phyloP scores from a whole-genome alignment of 2,329 filamentous ascomycete genomes.

The Aspergillus versicolor region DNA sequence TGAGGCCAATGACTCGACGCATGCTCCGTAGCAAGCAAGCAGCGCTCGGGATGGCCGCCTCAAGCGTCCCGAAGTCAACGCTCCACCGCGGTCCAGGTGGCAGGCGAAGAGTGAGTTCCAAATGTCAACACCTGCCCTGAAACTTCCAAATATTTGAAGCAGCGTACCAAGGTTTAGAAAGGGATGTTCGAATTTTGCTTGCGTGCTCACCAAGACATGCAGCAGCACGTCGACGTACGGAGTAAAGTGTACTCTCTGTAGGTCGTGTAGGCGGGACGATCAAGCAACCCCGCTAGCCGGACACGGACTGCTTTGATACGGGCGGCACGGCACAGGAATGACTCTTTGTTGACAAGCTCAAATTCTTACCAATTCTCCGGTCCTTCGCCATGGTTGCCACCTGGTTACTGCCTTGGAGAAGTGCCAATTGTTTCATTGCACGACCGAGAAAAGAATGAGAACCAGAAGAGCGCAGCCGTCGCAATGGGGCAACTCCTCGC shows the following conservation, averaged over 20 bases:
- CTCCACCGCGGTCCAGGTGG: constrained; percentile 6
- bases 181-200: background rate
- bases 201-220: background rate
- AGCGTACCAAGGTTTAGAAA: constrained; percentile 1
- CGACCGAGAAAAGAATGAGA: background rate
- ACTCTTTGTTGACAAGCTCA: constrained; percentile 12
- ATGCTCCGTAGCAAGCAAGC: background rate
- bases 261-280: too few species aligned
- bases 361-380: constrained; percentile 7
- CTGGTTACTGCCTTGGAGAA: background rate
- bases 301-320: constrained; percentile 9
- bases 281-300: constrained; percentile 3
- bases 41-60: constrained; percentile 7
- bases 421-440: background rate
- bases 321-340: constrained; percentile 14
- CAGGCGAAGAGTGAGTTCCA: background rate
- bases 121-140: background rate
- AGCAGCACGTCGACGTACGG: background rate
- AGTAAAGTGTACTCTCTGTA: too few species aligned
- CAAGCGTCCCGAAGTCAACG: background rate
- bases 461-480: background rate
- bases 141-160: constrained; percentile 2
- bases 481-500: constrained; percentile 7
- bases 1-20: background rate
- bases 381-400: constrained; percentile 12